A percentile compares a stretch with the other conserved stretches of the same genome.
These are phyloP conservation scores for Phaeolepiota aurea DNA, from an alignment of 768 basidiomycete species.

Conservation along the genomic window DNA sequence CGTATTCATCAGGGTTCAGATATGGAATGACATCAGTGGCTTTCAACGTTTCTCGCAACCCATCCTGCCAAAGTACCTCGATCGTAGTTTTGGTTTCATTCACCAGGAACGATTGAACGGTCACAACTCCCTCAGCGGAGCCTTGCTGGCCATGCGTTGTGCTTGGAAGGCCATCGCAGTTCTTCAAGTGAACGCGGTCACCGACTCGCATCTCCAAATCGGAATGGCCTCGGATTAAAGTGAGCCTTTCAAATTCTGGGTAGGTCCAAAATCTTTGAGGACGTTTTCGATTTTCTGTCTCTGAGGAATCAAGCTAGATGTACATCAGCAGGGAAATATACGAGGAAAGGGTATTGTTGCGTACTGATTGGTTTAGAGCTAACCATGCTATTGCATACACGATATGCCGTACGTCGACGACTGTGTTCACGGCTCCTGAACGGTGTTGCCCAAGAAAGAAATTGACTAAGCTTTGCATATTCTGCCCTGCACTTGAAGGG, in stretches of 20 bases:
- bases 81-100: slow-evolving; percentile 63
- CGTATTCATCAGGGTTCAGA: slow-evolving; percentile 84
- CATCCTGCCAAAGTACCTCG: slow-evolving; percentile 85
- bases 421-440: slow-evolving; percentile 44
- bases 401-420: slow-evolving; percentile 66
- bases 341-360: slow-evolving; percentile 11
- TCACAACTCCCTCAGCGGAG: slow-evolving; percentile 35
- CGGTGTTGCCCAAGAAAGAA: slow-evolving; percentile 35
- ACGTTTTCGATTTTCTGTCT: slow-evolving; percentile 49
- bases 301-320: slow-evolving; percentile 60
- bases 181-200: slow-evolving; percentile 59
- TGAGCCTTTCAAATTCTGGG: slow-evolving; percentile 52
- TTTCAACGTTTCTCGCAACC: slow-evolving; percentile 49
- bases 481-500: slow-evolving; percentile 27
- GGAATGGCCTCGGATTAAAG: slow-evolving; percentile 49
- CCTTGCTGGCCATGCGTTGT: slow-evolving; percentile 55
- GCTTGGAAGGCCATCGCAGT: slow-evolving; percentile 34
- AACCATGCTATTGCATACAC: slow-evolving; percentile 82
- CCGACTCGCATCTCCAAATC: slow-evolving; percentile 65
- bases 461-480: slow-evolving; percentile 38
- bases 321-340: too few species aligned
- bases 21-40: slow-evolving; percentile 73
- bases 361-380: slow-evolving; percentile 78
- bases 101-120: slow-evolving; percentile 53
- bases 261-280: slow-evolving; percentile 75